Percentiles rank a stretch among this genome's conserved stretches.
These are phyloP conservation scores for Seiridium cupressi DNA, from an alignment of 2,329 filamentous ascomycete genomes.

Conservation along the genomic window DNA sequence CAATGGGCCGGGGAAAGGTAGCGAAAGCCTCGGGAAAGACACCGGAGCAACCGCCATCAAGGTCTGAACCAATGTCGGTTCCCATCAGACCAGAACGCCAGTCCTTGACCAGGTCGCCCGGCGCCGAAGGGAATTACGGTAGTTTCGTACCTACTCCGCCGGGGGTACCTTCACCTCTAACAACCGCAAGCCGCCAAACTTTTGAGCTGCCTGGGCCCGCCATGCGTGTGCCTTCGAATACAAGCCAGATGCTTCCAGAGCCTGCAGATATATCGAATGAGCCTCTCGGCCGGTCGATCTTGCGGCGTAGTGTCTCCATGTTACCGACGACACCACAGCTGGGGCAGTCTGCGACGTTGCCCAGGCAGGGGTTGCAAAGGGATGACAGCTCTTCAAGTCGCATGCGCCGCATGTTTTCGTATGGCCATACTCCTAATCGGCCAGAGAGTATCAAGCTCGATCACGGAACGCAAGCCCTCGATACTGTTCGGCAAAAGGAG, in stretches of 20 bases:
- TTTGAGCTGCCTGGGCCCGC: slow-evolving; percentile 57
- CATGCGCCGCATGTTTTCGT: slow-evolving; percentile 39
- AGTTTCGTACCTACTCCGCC: slow-evolving; percentile 49
- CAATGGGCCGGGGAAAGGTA: slow-evolving; percentile 12
- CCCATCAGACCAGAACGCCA: slow-evolving; percentile 34
- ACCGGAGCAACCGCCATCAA: slow-evolving; percentile 8
- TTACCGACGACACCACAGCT: slow-evolving; percentile 8
- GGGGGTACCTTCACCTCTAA: slow-evolving; percentile 12
- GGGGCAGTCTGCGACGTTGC: slow-evolving; percentile 4
- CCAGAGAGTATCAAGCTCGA: slow-evolving; percentile 36
- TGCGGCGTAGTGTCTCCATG: slow-evolving; percentile 36
- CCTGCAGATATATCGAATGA: slow-evolving; percentile 12
- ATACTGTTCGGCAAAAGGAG: slow-evolving; percentile 65
- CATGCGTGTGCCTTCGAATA: slow-evolving; percentile 37
- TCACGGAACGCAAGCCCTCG: slow-evolving; percentile 40
- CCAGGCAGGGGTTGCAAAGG: slow-evolving; percentile 11
- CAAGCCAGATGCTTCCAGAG: slow-evolving; percentile 17
- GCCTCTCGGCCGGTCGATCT: slow-evolving; percentile 22
- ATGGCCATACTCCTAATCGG: slow-evolving; percentile 31
- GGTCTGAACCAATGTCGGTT: slow-evolving; percentile 18
- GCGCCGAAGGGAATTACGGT: slow-evolving; percentile 46
- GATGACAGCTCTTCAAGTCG: slow-evolving; percentile 19
- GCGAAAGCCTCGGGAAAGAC: slow-evolving; percentile 14
- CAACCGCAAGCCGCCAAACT: slow-evolving; percentile 27
- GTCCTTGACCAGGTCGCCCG: slow-evolving; percentile 34